phyloP scores from a whole-genome alignment of 164 flowering plant species.

The Umbilicus rupestris region DNA sequence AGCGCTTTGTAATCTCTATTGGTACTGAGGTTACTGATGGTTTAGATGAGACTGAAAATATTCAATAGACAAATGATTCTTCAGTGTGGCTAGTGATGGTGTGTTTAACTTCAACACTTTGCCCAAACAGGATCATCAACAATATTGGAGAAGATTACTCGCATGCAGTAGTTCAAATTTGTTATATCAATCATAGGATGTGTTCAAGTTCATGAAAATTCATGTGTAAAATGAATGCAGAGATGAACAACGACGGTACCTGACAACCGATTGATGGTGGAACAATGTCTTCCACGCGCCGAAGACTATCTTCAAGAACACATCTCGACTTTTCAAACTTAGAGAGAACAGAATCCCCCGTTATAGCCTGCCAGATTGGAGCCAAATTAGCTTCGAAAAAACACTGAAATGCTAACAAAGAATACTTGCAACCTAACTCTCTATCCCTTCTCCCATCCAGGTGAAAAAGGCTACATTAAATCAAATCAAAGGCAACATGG shows the following conservation, averaged over 20 bases:
- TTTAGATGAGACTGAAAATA: no score
- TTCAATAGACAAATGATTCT: no score
- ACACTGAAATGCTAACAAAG: background rate
- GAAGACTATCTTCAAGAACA: conserved; percentile 69
- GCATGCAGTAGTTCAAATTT: no score
- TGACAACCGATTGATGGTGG: conserved; percentile 74
- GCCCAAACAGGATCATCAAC: no score
- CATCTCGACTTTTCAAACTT: conserved; percentile 81
- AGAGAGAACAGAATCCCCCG: conserved; percentile 74
- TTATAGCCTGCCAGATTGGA: conserved; percentile 61
- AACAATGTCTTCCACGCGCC: conserved; percentile 84
- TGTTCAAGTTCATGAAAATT: background rate
- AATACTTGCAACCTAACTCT: no score
- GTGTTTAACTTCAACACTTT: no score
- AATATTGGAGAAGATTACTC: no score
- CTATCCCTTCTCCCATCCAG: no score
- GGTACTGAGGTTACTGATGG: no score
- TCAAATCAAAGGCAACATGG: background rate
- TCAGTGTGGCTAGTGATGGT: no score
- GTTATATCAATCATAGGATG: background rate
- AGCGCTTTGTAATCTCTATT: no score
- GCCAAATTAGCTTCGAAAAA: conserved; percentile 4
- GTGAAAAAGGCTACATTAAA: background rate
- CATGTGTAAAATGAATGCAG: background rate
- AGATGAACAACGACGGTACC: conserved; percentile 30